Base-by-base conservation (phyloP, 805 yeast species). In the Groenewaldozyma tartarivorans region DNA sequence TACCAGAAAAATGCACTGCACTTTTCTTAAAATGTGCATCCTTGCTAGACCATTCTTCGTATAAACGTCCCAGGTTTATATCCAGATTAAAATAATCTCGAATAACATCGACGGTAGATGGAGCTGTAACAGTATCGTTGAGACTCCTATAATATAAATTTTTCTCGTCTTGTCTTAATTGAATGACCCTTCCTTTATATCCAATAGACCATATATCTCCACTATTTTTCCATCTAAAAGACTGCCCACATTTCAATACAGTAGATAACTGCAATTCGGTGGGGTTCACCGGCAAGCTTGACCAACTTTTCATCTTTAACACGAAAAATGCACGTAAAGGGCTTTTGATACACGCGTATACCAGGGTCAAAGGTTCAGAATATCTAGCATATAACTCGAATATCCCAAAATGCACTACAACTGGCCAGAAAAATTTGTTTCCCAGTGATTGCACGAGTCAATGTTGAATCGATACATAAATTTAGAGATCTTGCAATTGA, bases 211-310 rank as follows among this genome's bases (percentile, higher is more conserved):
- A 90, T 5, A 71, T 66, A 37, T 67, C 68, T 46, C 76, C 69
- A 36, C 73, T 65, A 44, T 71, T 72, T 51, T 77, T 77, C 94
- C 95, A 84, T 40, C 83, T 56, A 53, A 85, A 85, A 0, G 94
- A 78, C 62, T 85, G 95, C 1, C 95, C 95, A 54, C 94, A 82
- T 33, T 92, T 64, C 21, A 85, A 64, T 0, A 85, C 88, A 31
- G 75, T 73, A 3, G 76, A 59, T 3, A 85, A 59, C n/a, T 70
- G 60, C 1, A 83, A 63, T 48, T 84, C 92, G 6, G 32, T 17
- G 5, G 44, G 38, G 31, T 46, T 51, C 3, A 57, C 33, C 5
- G 48, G 43, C 2, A 55, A 31, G 7, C 36, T 46, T 1, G 41
- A 38, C 61, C 62, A 57, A 44, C 34, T 35, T 36, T 35, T 17